Conservation (phyloP, 2,329 filamentous ascomycete species). For the Nothophaeocryptopus gaeumannii region DNA sequence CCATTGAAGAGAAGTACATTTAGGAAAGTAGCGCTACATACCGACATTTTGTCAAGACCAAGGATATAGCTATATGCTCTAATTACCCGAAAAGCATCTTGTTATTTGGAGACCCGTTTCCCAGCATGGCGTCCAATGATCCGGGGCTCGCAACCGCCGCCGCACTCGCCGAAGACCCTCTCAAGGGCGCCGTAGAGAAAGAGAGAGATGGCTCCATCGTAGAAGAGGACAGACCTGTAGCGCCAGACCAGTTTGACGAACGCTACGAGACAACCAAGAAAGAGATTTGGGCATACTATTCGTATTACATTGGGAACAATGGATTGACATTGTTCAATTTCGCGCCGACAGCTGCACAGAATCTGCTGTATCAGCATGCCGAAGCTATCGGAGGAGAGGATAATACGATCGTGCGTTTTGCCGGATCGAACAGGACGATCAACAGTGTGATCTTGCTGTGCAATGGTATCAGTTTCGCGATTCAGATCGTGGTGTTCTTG, state of each 20-base stretch:
- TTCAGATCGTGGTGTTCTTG: conserved; percentile 59
- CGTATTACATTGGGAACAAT: conserved; percentile 66
- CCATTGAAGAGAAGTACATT: too few species aligned
- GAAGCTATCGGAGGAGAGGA: conserved; percentile 41
- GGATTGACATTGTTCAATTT: conserved; percentile 63
- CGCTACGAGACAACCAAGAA: conserved; percentile 50
- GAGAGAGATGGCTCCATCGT: conserved; percentile 21
- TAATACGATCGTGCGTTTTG: conserved; percentile 53
- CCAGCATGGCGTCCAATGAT: conserved; percentile 35
- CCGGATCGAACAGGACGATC: conserved; percentile 57
- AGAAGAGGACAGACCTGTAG: conserved; percentile 42
- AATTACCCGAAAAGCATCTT: background rate
- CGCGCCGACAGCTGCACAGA: conserved; percentile 63
- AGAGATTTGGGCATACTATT: conserved; percentile 50
- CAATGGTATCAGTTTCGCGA: conserved; percentile 67
- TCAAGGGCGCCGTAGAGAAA: conserved; percentile 29
- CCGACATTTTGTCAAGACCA: background rate
- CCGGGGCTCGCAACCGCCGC: conserved; percentile 31
- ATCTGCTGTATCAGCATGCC: conserved; percentile 60
- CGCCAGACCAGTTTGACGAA: conserved; percentile 56
- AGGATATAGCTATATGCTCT: conserved; percentile 7
- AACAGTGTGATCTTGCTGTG: conserved; percentile 64
- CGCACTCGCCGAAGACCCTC: conserved; percentile 32
- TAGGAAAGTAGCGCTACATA: too few species aligned
- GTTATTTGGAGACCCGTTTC: conserved; percentile 17